Conservation (phyloP, 805 yeast genomes). For the Yamadazyma endophytica region DNA sequence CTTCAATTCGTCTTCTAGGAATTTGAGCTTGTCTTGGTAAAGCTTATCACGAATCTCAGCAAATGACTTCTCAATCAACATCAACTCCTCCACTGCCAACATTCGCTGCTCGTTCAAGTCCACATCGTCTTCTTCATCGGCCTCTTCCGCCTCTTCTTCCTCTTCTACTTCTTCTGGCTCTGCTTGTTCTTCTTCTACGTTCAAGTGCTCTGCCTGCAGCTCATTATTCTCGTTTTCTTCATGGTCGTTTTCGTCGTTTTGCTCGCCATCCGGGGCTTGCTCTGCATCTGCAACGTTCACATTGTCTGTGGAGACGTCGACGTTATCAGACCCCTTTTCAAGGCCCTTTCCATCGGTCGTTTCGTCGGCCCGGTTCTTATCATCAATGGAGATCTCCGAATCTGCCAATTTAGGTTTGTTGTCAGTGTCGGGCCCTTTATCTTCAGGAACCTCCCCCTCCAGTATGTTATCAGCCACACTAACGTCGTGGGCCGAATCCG, state of each 20-base stretch:
- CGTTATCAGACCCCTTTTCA: too few relatives aligned
- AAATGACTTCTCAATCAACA: slow-evolving; percentile 79
- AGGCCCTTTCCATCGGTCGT: too few relatives aligned
- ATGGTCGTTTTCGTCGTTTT: slow-evolving; percentile 2
- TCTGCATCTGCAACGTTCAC: too few relatives aligned
- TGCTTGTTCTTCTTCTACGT: slow-evolving; percentile 8
- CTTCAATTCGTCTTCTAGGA: slow-evolving; percentile 76
- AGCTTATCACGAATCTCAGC: slow-evolving; percentile 81
- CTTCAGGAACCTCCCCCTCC: background rate
- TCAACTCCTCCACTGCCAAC: slow-evolving; percentile 67
- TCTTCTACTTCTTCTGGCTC: slow-evolving; percentile 13
- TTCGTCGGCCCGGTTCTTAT: too few relatives aligned
- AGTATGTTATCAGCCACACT: slow-evolving; percentile 6
- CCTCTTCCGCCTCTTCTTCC: slow-evolving; percentile 10
- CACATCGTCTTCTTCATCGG: slow-evolving; percentile 13
- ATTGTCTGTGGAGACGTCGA: too few relatives aligned
- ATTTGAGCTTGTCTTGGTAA: slow-evolving; percentile 75
- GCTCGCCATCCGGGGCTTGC: slow-evolving; percentile 4
- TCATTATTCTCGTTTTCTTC: slow-evolving; percentile 1
- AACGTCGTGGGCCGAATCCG: background rate
- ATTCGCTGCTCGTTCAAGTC: slow-evolving; percentile 43
- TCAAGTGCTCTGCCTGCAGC: background rate
- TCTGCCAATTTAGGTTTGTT: too few relatives aligned
- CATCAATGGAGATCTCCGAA: too few relatives aligned
- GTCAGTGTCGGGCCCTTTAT: too few relatives aligned